Evolutionary conservation across 176 grass and related monocot species (phyloP), one percentile per base, ranked within the genome.

Genomic region (Oryza glumipatula): DNA sequence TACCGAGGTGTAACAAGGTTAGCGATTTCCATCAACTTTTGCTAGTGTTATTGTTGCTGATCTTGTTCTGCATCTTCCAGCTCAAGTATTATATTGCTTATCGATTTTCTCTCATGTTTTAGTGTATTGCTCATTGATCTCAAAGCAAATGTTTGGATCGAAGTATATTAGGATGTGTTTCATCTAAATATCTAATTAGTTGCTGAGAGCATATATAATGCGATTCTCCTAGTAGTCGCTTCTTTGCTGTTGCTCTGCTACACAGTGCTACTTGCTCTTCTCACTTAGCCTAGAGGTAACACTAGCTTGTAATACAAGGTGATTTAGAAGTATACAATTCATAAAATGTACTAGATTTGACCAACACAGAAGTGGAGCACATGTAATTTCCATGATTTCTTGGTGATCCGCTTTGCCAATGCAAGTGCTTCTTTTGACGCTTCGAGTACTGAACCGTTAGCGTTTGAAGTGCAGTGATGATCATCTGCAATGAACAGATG

Each of bases 1-100:
- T 97, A 94, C 56, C 86, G 95, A 78, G 95, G 95, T 76, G 95
- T 97, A 41, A 97, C 95, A 41, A 94, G 92, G 95, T 94, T 86
- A 81, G 76, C 60, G n/a, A 73, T 4, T 74, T 87, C 51, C 9
- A 52, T 52, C 49, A 38, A 61, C 81, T 49, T 38, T 82, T 58
- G 19, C 47, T 64, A 23, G 28, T 76, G 48, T 73, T 32, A 11
- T 19, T 81, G 2, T 47, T 76, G 5, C 21, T 65, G 22, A 22
- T 52, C n/a, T 58, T 58, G 52, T 58, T 21, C 17, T 58, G 6
- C 52, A 58, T 58, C 52, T 58, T 58, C 52, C 52, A 19, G 17
- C 6, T 56, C 5, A 17, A 56, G 17, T 56, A 21, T 16, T 26
- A 26, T 26, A 26, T 26, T 21, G 0, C 52, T 21, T 6, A 63